Percentiles rank a stretch among this genome's conserved stretches.
Evolutionary conservation across 805 yeast species (phyloP).

Genomic region (Metschnikowia proteae): DNA sequence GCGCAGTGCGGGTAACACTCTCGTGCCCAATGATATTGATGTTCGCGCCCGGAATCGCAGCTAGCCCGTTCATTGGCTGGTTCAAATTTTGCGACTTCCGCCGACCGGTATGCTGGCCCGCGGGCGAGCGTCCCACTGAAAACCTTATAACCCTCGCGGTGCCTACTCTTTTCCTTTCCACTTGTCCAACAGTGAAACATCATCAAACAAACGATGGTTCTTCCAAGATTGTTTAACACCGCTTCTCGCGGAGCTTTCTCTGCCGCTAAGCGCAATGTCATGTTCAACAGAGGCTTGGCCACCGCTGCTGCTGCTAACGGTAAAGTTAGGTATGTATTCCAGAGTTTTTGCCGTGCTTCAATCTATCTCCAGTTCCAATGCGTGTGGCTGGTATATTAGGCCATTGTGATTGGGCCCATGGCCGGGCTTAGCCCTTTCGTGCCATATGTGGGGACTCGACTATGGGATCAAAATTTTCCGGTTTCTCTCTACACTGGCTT

Average conservation of each 20-base stretch:
- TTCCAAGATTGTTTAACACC: slow-evolving; percentile 49
- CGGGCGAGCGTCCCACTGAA: slow-evolving; percentile 18
- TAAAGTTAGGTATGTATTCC: slow-evolving; percentile 78
- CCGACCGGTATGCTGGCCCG: slow-evolving; percentile 21
- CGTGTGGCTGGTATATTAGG: neutral
- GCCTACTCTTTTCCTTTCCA: slow-evolving; percentile 15
- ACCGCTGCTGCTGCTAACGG: slow-evolving; percentile 73
- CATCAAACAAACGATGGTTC: slow-evolving; percentile 44
- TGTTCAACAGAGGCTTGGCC: slow-evolving; percentile 74
- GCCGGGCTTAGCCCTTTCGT: too few species aligned
- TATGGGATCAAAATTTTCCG: too few species aligned
- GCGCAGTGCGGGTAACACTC: slow-evolving; percentile 19
- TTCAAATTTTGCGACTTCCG: slow-evolving; percentile 11
- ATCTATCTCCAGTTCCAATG: neutral
- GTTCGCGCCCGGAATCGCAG: slow-evolving; percentile 22
- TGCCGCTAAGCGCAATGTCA: slow-evolving; percentile 80
- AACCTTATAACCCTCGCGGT: slow-evolving; percentile 17
- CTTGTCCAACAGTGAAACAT: slow-evolving; percentile 19
- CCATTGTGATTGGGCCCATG: neutral
- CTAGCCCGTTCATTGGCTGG: slow-evolving; percentile 24
- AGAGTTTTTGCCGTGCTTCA: neutral
- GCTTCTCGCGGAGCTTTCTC: slow-evolving; percentile 81
- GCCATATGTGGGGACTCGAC: too few species aligned
- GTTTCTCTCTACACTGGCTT: too few species aligned
- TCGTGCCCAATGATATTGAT: slow-evolving; percentile 24